Percentiles rank a stretch among this genome's conserved stretches.
phyloP scores from a whole-genome alignment of 306 rosid genomes.

The Abrus pulchellus region DNA sequence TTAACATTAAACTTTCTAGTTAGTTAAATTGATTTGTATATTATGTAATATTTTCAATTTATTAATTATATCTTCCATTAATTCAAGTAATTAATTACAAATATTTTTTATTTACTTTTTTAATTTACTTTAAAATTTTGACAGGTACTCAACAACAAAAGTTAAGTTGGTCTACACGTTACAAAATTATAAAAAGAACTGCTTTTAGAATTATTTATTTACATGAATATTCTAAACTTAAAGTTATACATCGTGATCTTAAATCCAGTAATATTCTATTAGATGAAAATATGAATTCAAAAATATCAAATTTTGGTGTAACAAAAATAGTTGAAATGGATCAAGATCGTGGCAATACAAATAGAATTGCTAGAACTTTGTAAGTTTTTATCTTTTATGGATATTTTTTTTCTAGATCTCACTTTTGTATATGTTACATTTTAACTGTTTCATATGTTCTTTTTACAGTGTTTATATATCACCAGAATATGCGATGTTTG shows the following conservation, averaged over 20 bases:
- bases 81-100: not conserved
- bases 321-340: conserved; percentile 53
- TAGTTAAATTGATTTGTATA: not conserved
- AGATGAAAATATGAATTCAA: conserved; percentile 56
- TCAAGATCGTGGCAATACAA: conserved; percentile 46
- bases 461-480: not conserved
- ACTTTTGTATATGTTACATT: not conserved
- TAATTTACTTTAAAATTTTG: too few species aligned
- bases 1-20: not conserved
- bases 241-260: conserved; percentile 41
- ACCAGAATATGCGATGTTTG: conserved; percentile 53
- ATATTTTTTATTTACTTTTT: not conserved
- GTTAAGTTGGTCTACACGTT: conserved; percentile 48
- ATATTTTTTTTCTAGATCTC: not conserved
- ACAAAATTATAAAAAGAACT: conserved; percentile 51
- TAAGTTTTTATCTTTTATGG: conserved; percentile 46
- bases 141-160: conserved; percentile 12
- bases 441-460: not conserved
- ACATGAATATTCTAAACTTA: conserved; percentile 62
- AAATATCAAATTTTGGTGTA: conserved; percentile 66
- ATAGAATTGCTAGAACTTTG: conserved; percentile 60
- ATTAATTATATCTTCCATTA: not conserved
- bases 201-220: conserved; percentile 59
- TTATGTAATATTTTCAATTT: not conserved
- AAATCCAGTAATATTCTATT: conserved; percentile 56